These are phyloP conservation scores for Leishmania mexicana DNA, from an alignment of 208 protist species.

Conservation along the genomic window DNA sequence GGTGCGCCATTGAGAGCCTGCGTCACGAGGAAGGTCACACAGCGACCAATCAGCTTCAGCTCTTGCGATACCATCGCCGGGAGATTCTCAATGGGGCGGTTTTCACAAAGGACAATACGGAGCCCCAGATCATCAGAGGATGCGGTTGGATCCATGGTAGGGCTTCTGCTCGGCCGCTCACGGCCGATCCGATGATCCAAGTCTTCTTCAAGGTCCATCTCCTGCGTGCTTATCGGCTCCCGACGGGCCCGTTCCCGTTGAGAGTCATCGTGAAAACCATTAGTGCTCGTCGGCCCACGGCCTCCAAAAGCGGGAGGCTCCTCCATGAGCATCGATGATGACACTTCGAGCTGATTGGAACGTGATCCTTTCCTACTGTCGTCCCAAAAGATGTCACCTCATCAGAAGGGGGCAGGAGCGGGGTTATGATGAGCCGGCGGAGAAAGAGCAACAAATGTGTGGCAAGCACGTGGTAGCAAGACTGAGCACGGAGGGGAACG, in stretches of 20 bases:
- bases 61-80: constrained; percentile 55
- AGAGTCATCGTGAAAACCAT: background rate
- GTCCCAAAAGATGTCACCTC: background rate
- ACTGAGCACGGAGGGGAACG: background rate
- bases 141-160: background rate
- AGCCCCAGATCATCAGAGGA: constrained; percentile 33
- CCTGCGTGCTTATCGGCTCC: background rate
- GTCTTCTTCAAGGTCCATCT: background rate
- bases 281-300: background rate
- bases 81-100: constrained; percentile 63
- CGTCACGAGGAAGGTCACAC: constrained; percentile 50
- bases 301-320: background rate
- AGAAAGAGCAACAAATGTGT: background rate
- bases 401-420: background rate
- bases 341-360: background rate
- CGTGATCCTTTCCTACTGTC: background rate
- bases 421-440: background rate
- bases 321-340: background rate
- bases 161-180: background rate
- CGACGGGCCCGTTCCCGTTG: background rate
- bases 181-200: background rate
- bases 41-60: constrained; percentile 80
- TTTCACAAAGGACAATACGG: constrained; percentile 43
- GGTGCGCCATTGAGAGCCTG: constrained; percentile 34
- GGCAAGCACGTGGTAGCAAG: background rate